Evolutionary conservation across 805 yeast genomes (phyloP), one percentile per base, ranked within the genome.

Genomic region (Saccharomycopsis synnaedendra): DNA sequence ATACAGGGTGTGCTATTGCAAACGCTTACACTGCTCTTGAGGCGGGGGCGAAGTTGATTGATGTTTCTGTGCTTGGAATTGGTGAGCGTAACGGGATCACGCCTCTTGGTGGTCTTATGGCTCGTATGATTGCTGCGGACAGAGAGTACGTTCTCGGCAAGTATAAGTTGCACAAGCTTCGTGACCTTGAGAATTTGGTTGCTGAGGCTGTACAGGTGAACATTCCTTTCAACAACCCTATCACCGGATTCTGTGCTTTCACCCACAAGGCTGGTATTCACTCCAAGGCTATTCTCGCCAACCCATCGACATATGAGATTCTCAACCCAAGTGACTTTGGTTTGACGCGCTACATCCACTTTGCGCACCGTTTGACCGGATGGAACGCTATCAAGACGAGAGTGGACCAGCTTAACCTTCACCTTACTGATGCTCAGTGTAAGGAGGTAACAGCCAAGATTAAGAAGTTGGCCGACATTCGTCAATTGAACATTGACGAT

Each of bases 261-360:
- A 90, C 98, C 51, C 98, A 90, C 74, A 90, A 90, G 76, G 98
- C 98, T 50, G 98, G 98, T 68, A 89, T 90, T 64, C 98, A 90
- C 66, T 97, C 98, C 60, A 90, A 93, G 75, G 97, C 97, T 49
- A 90, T 90, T 58, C 77, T 90, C 56, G 98, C 98, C 50, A 93
- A 90, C 70, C 98, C 98, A 54, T 87, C 96, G 42, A 93, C 97
- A n/a, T 90, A 90, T 67, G 98, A 90, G 74, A 90, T 90, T 61
- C 75, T 90, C 64, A 84, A 84, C 64, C 98, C 98, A 49, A 70
- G 83, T 32, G 98, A 90, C 69, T 90, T 90, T 61, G 98, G 98
- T 64, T 78, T 90, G 64, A 81, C 95, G 48, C 80, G 98, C 64
- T 90, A 90, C 67, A 90, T 90, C 63, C 98, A 93, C 68, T 93